Evolutionary conservation across 768 basidiomycete species (phyloP).

Genomic region (Lactarius akahatsu): DNA sequence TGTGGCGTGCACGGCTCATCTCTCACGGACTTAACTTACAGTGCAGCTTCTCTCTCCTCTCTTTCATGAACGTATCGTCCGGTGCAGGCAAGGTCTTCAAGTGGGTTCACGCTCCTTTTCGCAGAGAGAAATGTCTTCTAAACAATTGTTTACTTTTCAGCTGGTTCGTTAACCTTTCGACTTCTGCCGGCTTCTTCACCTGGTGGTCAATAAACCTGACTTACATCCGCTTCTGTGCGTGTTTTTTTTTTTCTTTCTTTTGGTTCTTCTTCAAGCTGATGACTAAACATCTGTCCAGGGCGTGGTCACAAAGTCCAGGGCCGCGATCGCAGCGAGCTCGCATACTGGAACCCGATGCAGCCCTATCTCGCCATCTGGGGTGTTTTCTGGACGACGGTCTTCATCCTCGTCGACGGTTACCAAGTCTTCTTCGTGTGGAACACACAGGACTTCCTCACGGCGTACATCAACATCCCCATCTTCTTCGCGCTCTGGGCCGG

Average conservation of each 20-base stretch:
- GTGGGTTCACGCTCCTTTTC: constrained; percentile 34
- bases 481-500: constrained; percentile 47
- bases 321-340: constrained; percentile 56
- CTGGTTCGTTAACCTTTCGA: constrained; percentile 70
- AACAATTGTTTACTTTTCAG: constrained; percentile 32
- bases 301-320: constrained; percentile 66
- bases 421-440: constrained; percentile 65
- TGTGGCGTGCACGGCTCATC: background rate
- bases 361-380: constrained; percentile 74
- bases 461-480: constrained; percentile 44
- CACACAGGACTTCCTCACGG: constrained; percentile 49
- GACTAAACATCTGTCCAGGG: constrained; percentile 38
- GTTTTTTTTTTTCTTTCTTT: constrained; percentile 24
- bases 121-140: background rate
- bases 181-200: constrained; percentile 65
- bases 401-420: constrained; percentile 58
- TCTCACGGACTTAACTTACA: constrained; percentile 31
- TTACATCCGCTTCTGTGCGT: constrained; percentile 67
- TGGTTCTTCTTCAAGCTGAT: background rate
- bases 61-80: constrained; percentile 67
- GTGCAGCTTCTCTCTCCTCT: constrained; percentile 44
- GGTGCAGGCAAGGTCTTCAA: constrained; percentile 58
- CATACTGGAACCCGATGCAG: constrained; percentile 61
- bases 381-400: constrained; percentile 59
- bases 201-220: constrained; percentile 72